A percentile compares a stretch with the other conserved stretches of the same genome.
phyloP scores from a whole-genome alignment of 2,329 filamentous ascomycete species.

The Dothideomycetes sp. region DNA sequence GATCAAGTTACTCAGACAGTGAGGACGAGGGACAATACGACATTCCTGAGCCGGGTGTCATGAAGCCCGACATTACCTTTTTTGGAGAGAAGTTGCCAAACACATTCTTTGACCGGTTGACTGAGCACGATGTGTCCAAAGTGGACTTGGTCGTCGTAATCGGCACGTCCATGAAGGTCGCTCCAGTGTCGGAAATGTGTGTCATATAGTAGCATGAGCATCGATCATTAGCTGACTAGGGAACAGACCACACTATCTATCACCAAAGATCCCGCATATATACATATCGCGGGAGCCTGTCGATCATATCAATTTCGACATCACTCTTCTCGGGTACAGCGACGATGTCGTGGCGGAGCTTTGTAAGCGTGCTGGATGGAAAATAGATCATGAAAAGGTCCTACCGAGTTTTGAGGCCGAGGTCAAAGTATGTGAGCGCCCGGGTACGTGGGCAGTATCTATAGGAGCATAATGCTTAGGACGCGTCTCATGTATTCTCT shows the following conservation, averaged over 20 bases:
- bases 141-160: slow-evolving; percentile 92
- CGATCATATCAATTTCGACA: slow-evolving; percentile 85
- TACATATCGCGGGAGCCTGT: slow-evolving; percentile 48
- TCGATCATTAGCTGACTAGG: background rate
- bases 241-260: slow-evolving; percentile 17
- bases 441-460: slow-evolving; percentile 3
- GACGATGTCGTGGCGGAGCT: slow-evolving; percentile 84
- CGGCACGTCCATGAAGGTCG: slow-evolving; percentile 90
- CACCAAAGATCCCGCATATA: slow-evolving; percentile 21
- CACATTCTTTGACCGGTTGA: slow-evolving; percentile 68
- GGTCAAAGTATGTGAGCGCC: background rate
- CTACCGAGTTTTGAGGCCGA: background rate
- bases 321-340: slow-evolving; percentile 91
- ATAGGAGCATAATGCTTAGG: background rate
- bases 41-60: slow-evolving; percentile 62
- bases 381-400: slow-evolving; percentile 30
- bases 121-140: slow-evolving; percentile 66
- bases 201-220: background rate
- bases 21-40: slow-evolving; percentile 52
- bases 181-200: slow-evolving; percentile 80
- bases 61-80: slow-evolving; percentile 97
- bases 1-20: slow-evolving; percentile 40
- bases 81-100: slow-evolving; percentile 86
- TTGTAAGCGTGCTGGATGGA: slow-evolving; percentile 71
- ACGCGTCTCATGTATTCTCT: too few relatives aligned